These are phyloP conservation scores for Globisporangium uncinulatum DNA, from an alignment of 352 stramenopile genomes.

Conservation along the genomic window DNA sequence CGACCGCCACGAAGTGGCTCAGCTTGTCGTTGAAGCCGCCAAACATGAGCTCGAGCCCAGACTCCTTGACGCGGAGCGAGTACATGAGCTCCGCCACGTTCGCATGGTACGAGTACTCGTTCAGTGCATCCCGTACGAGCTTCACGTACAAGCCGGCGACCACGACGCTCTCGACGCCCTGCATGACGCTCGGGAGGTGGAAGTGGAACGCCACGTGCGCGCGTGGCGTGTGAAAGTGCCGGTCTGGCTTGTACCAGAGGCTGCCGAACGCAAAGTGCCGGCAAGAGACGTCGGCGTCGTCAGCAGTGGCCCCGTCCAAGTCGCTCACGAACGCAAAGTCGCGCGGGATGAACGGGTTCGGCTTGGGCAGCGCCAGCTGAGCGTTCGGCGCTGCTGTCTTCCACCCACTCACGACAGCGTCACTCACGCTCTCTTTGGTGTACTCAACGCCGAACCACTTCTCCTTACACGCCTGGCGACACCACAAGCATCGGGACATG, in stretches of 20 bases:
- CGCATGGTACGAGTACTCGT: constrained; percentile 71
- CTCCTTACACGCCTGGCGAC: constrained; percentile 29
- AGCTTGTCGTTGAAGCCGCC: constrained; percentile 80
- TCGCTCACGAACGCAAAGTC: constrained; percentile 55
- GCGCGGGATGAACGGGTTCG: constrained; percentile 66
- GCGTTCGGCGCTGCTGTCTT: constrained; percentile 26
- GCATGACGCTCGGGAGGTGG: constrained; percentile 42
- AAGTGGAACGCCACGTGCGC: constrained; percentile 51
- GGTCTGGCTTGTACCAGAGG: constrained; percentile 63
- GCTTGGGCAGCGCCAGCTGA: constrained; percentile 44
- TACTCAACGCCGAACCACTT: constrained; percentile 68
- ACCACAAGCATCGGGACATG: neutral
- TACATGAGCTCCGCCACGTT: constrained; percentile 72
- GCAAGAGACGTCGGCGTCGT: constrained; percentile 20
- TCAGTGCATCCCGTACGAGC: constrained; percentile 55
- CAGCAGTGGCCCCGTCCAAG: constrained; percentile 1
- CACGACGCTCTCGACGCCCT: constrained; percentile 29
- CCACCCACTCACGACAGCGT: constrained; percentile 31
- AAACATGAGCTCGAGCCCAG: constrained; percentile 56
- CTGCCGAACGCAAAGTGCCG: constrained; percentile 37
- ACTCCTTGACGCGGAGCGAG: constrained; percentile 58
- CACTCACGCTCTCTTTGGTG: constrained; percentile 31
- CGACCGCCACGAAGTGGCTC: constrained; percentile 54
- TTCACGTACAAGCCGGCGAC: constrained; percentile 56
- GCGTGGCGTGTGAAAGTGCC: constrained; percentile 50